Percentiles rank a stretch among this genome's conserved stretches.
phyloP scores from a whole-genome alignment of 345 rosid species.

The rapeseed (Brassica napus) region Da-Ae NC_063443.1:6395501-6396000 shows the following conservation, averaged over 20 bases:
- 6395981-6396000: too few species aligned
- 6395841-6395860: neutral
- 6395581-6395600: too few species aligned
- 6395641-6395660: too few species aligned
- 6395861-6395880: neutral
- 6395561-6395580: too few species aligned
- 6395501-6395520: too few species aligned
- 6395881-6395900: neutral
- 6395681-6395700: slow-evolving; percentile 9
- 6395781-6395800: neutral
- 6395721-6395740: neutral
- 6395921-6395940: neutral
- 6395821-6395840: neutral
- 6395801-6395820: neutral
- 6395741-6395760: neutral
- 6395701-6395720: neutral
- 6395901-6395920: neutral
- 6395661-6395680: neutral
- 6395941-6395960: neutral
- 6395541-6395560: too few species aligned
- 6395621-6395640: too few species aligned
- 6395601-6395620: too few species aligned
- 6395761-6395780: neutral
- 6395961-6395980: neutral
- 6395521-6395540: too few species aligned